These are phyloP conservation scores for Colletotrichum echinochloae DNA, from an alignment of 2,329 filamentous ascomycete genomes.

Conservation along the genomic window DNA sequence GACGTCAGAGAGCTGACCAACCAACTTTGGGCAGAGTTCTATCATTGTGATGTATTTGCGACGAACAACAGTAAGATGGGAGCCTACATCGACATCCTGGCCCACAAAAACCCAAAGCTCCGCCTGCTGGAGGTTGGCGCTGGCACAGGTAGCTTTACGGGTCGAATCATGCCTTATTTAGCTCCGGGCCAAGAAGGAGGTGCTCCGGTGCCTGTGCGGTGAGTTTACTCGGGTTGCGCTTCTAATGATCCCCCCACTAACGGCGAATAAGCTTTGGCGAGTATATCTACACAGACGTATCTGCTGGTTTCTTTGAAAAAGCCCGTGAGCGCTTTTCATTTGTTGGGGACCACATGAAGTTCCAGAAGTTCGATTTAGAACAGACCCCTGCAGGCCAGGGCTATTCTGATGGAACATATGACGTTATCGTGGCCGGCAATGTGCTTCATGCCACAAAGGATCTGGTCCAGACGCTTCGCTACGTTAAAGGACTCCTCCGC, in stretches of 20 bases:
- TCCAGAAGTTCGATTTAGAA: constrained; percentile 49
- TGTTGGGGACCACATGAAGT: constrained; percentile 41
- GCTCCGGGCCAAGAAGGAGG: constrained; percentile 12
- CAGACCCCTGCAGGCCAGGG: constrained; percentile 48
- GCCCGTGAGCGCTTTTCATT: constrained; percentile 47
- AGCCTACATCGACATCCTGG: too few relatives aligned
- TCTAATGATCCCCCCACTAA: too few relatives aligned
- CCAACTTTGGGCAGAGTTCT: too few relatives aligned
- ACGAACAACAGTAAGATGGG: too few relatives aligned
- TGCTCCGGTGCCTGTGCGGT: constrained; percentile 43
- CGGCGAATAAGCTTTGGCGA: not conserved
- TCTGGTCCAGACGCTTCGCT: not conserved
- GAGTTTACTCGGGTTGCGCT: too few relatives aligned
- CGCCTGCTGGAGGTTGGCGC: constrained; percentile 54
- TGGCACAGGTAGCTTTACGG: constrained; percentile 56
- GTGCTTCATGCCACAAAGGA: constrained; percentile 46
- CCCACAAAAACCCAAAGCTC: not conserved
- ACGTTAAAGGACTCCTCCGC: not conserved
- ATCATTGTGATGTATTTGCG: too few relatives aligned
- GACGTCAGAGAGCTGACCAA: too few relatives aligned
- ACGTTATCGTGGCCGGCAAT: constrained; percentile 51
- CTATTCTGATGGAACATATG: constrained; percentile 48
- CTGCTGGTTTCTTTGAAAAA: constrained; percentile 54
- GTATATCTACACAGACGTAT: constrained; percentile 54
- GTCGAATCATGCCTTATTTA: constrained; percentile 50